These are phyloP conservation scores for Scedosporium aurantiacum DNA, from an alignment of 2,329 filamentous ascomycete species.

Conservation along the genomic window DNA sequence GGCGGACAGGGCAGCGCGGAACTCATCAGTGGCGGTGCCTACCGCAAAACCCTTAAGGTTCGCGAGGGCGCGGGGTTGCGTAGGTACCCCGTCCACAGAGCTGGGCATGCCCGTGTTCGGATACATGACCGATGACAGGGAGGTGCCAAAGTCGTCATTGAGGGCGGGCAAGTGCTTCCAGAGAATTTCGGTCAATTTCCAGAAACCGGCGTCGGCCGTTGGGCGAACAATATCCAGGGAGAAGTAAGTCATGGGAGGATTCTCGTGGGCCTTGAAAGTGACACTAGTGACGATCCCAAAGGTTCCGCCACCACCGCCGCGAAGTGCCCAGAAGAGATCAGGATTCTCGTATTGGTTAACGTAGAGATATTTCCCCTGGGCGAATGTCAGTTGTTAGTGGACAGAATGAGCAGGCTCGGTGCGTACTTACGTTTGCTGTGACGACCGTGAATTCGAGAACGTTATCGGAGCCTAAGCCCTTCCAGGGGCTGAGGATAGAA, in stretches of 20 bases:
- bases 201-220: background rate
- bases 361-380: constrained; percentile 25
- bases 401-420: background rate
- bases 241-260: background rate
- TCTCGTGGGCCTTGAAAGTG: constrained; percentile 23
- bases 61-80: background rate
- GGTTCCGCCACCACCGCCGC: constrained; percentile 47
- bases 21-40: background rate
- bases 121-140: background rate
- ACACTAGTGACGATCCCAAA: constrained; percentile 42
- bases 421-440: constrained; percentile 18
- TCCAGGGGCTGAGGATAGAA: constrained; percentile 25
- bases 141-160: constrained; percentile 28
- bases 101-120: background rate
- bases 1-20: background rate
- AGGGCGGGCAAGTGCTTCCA: constrained; percentile 23
- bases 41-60: background rate
- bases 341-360: constrained; percentile 35
- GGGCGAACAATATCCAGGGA: background rate
- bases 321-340: constrained; percentile 54
- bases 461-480: constrained; percentile 38
- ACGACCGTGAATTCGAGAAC: constrained; percentile 33
- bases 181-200: background rate
- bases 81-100: background rate
- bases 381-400: background rate